These are phyloP conservation scores for Bipolaris sorokiniana DNA, from an alignment of 2,329 filamentous ascomycete species.

Conservation along the genomic window DNA sequence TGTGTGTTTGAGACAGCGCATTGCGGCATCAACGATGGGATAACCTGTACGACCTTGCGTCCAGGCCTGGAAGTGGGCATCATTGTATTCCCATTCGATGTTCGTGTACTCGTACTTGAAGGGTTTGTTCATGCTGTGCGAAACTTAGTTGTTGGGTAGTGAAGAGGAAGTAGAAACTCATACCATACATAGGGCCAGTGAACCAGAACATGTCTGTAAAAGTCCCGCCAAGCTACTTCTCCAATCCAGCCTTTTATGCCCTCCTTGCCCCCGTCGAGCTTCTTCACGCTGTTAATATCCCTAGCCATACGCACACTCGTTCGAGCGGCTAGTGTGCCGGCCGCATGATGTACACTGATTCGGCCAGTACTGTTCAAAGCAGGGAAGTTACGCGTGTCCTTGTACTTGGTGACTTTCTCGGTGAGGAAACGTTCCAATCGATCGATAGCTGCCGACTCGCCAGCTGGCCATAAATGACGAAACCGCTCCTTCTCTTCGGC, in stretches of 20 bases:
- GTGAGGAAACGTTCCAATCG: constrained; percentile 54
- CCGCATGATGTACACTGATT: constrained; percentile 54
- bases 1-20: constrained; percentile 57
- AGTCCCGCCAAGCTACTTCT: constrained; percentile 60
- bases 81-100: constrained; percentile 72
- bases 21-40: constrained; percentile 59
- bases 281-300: constrained; percentile 51
- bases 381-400: constrained; percentile 52
- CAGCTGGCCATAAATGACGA: constrained; percentile 53
- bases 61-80: constrained; percentile 69
- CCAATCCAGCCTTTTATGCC: constrained; percentile 56
- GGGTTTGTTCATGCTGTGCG: constrained; percentile 69
- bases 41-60: constrained; percentile 56
- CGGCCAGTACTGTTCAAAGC: constrained; percentile 50
- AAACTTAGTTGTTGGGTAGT: neutral
- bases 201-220: constrained; percentile 69
- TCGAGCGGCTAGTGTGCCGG: constrained; percentile 55
- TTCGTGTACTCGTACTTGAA: constrained; percentile 86
- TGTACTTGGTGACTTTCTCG: constrained; percentile 51
- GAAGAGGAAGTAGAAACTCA: constrained; percentile 28
- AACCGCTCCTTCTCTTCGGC: constrained; percentile 49
- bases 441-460: constrained; percentile 53
- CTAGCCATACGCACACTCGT: constrained; percentile 61
- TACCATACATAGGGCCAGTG: constrained; percentile 84
- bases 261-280: constrained; percentile 59